Evolutionary conservation across 2,329 filamentous ascomycete species (phyloP), one percentile per base, ranked within the genome.

Genomic region (Fusarium penzigii): DNA sequence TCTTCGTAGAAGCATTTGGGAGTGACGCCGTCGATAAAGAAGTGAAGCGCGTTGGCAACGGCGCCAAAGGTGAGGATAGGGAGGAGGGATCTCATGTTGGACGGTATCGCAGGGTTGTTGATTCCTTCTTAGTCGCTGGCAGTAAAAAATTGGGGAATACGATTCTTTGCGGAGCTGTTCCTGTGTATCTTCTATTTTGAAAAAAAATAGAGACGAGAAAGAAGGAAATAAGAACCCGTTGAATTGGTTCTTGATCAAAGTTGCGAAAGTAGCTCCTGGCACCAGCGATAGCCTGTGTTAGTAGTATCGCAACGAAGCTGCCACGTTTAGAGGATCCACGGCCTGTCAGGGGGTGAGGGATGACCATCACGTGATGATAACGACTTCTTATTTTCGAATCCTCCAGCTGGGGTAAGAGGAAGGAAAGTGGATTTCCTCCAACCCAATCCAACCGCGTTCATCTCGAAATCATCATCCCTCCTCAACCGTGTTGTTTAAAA

Each of bases 1-100:
- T 97, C 93, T 78, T 99, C 94, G 77, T 89, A 96, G 85, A 99
- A 99, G 77, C 94, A 99, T 78, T 95, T 97, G 63, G 90, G 88
- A 60, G 84, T 78, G 45, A 83, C 82, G 67, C 89, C 90, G 71
- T 97, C 92, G 72, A 97, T 87, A 79, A 89, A 97, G 81, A 99
- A 96, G 85, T 96, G 93, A 53, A 99, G 83, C 51, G 92, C 92
- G 70, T 92, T 88, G 57, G 88, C 85, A 54, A 81, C 75, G 51
- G 80, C 75, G 72, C 77, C 76, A 72, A 92, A 78, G 56, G 87
- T 79, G 67, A 91, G 78, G 61, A 90, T 73, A 53, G 88, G 75
- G 56, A 89, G 76, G 67, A 89, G 72, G 54, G 77, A 69, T 70
- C 79, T 82, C 84, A 87, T 87, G 42, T 59, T 75, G 65, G 49